Evolutionary conservation across 306 rosid species (phyloP).

Genomic region (Abrus pulchellus): DNA sequence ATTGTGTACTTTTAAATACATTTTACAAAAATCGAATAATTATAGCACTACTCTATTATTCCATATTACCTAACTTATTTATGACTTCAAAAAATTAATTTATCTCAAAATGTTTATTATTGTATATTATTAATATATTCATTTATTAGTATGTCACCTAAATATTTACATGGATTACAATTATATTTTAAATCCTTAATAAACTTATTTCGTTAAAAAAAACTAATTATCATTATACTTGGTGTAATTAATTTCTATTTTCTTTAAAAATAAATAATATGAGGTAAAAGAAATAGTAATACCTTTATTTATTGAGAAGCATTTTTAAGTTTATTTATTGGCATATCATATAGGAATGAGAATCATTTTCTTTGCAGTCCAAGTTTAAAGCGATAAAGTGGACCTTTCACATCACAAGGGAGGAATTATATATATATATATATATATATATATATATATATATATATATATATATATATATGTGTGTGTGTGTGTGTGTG

Average conservation of each 20-base stretch:
- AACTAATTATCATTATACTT: too few relatives aligned
- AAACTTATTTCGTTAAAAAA: too few relatives aligned
- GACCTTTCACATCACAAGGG: constrained; percentile 15
- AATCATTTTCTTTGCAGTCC: constrained; percentile 6
- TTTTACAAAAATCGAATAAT: too few relatives aligned
- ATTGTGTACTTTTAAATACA: too few relatives aligned
- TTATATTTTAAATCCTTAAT: too few relatives aligned
- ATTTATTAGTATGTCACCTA: not conserved
- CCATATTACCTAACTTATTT: not conserved
- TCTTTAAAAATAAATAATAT: too few relatives aligned
- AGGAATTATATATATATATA: not conserved
- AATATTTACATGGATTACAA: not conserved
- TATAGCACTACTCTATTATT: not conserved
- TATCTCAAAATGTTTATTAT: not conserved
- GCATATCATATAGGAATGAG: not conserved
- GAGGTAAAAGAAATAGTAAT: too few relatives aligned
- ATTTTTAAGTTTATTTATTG: not conserved
- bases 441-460: not conserved
- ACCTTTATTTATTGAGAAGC: not conserved
- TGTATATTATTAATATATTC: too few relatives aligned
- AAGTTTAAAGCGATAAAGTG: constrained; percentile 3
- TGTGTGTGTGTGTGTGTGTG: too few relatives aligned
- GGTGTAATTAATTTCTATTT: too few relatives aligned
- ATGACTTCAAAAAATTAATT: not conserved
- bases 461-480: not conserved